Percentiles rank a stretch among this genome's conserved stretches.
Conservation (phyloP, 2,329 filamentous ascomycete genomes). For the Tympanopsis confertula region DNA sequence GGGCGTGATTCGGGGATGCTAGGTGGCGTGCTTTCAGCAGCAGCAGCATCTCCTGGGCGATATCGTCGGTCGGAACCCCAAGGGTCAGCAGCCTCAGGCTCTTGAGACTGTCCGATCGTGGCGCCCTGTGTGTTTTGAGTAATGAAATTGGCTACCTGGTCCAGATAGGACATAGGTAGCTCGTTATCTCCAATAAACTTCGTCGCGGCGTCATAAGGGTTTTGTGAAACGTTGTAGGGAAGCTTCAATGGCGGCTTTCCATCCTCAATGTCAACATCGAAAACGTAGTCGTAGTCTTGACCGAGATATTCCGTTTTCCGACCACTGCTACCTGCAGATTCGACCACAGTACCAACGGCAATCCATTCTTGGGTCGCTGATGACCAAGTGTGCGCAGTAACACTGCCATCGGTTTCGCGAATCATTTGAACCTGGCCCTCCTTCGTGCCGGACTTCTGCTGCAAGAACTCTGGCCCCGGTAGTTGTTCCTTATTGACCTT, state of each 20-base stretch:
- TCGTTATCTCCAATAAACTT: conserved; percentile 87
- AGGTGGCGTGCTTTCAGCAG: conserved; percentile 20
- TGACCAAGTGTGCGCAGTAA: conserved; percentile 86
- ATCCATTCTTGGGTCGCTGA: conserved; percentile 62
- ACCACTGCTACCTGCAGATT: conserved; percentile 72
- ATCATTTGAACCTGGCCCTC: conserved; percentile 95
- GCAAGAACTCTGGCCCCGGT: conserved; percentile 77
- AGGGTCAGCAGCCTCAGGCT: conserved; percentile 49
- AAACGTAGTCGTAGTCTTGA: conserved; percentile 89
- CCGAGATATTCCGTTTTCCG: conserved; percentile 68
- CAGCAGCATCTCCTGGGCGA: conserved; percentile 53
- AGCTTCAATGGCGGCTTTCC: conserved; percentile 85
- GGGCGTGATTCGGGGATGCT: conserved; percentile 27
- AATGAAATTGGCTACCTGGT: conserved; percentile 89
- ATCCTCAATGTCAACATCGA: conserved; percentile 92
- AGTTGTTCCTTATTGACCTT: conserved; percentile 85
- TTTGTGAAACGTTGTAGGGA: conserved; percentile 86
- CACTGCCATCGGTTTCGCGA: conserved; percentile 64
- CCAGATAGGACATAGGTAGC: conserved; percentile 74
- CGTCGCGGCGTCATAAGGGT: conserved; percentile 80
- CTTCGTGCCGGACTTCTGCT: conserved; percentile 75
- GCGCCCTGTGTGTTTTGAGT: conserved; percentile 79
- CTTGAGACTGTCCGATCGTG: conserved; percentile 56
- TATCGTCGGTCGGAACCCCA: conserved; percentile 72
- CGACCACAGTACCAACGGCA: conserved; percentile 87